Evolutionary conservation across 225 moss, liverwort and hornwort genomes (phyloP).

Genomic region (Rhytidiadelphus loreus): DNA sequence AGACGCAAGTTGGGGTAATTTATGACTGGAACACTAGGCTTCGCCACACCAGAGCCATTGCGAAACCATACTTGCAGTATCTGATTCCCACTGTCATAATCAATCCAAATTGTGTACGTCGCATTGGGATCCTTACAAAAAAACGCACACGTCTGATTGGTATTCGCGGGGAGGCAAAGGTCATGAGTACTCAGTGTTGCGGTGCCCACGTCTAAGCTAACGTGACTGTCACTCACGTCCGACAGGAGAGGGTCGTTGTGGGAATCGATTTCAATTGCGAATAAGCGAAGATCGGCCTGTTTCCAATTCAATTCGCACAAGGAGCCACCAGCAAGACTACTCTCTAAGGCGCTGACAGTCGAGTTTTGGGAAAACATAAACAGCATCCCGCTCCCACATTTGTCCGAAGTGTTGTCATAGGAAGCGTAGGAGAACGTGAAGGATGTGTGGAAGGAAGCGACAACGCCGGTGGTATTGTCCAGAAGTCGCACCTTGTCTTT

Average conservation of each 20-base stretch:
- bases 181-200: neutral
- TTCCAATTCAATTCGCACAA: neutral
- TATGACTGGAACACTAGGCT: neutral
- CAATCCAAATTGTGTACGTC: neutral
- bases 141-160: neutral
- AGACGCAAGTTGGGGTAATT: neutral
- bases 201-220: neutral
- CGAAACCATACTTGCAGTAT: neutral
- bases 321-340: neutral
- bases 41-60: neutral
- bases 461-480: neutral
- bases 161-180: neutral
- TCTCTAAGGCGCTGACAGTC: neutral
- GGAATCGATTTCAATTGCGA: neutral
- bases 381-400: neutral
- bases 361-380: neutral
- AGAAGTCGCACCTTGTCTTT: neutral
- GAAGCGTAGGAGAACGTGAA: neutral
- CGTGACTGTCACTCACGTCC: neutral
- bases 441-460: neutral
- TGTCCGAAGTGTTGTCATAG: neutral
- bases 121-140: neutral
- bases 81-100: neutral
- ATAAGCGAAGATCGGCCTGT: neutral
- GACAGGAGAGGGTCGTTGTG: neutral